These are phyloP conservation scores for Boletus subcaerulescens DNA, from an alignment of 768 basidiomycete species.

Conservation along the genomic window DNA sequence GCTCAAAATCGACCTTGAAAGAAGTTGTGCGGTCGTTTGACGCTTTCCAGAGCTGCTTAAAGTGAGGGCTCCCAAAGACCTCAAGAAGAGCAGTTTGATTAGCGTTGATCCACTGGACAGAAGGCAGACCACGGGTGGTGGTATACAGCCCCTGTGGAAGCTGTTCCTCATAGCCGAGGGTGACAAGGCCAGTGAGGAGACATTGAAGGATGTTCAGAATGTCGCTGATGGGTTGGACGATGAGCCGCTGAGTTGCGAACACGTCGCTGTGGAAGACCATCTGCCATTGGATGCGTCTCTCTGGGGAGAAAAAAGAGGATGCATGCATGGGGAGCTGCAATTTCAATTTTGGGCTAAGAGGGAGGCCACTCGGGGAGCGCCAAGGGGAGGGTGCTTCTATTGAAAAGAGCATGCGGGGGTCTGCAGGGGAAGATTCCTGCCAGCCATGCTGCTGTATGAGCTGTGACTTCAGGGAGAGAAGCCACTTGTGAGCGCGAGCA, in stretches of 20 bases:
- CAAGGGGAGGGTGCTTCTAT: slow-evolving; percentile 77
- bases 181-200: slow-evolving; percentile 68
- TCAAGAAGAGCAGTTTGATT: slow-evolving; percentile 67
- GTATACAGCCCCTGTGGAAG: slow-evolving; percentile 67
- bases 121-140: slow-evolving; percentile 75
- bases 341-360: slow-evolving; percentile 69
- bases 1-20: slow-evolving; percentile 69
- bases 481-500: slow-evolving; percentile 76
- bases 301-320: slow-evolving; percentile 82
- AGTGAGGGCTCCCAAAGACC: slow-evolving; percentile 72
- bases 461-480: slow-evolving; percentile 56
- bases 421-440: slow-evolving; percentile 56
- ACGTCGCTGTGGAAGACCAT: slow-evolving; percentile 85
- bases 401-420: slow-evolving; percentile 73
- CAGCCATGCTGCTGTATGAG: slow-evolving; percentile 71
- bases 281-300: slow-evolving; percentile 83
- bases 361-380: slow-evolving; percentile 72
- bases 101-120: slow-evolving; percentile 71
- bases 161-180: slow-evolving; percentile 71
- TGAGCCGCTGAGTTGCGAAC: slow-evolving; percentile 67
- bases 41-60: slow-evolving; percentile 67
- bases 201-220: slow-evolving; percentile 68
- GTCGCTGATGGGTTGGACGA: slow-evolving; percentile 66
- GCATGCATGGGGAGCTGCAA: slow-evolving; percentile 76
- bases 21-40: slow-evolving; percentile 68